Conservation (phyloP, 2,329 filamentous ascomycete genomes). For the Nemania bipapillata region DNA sequence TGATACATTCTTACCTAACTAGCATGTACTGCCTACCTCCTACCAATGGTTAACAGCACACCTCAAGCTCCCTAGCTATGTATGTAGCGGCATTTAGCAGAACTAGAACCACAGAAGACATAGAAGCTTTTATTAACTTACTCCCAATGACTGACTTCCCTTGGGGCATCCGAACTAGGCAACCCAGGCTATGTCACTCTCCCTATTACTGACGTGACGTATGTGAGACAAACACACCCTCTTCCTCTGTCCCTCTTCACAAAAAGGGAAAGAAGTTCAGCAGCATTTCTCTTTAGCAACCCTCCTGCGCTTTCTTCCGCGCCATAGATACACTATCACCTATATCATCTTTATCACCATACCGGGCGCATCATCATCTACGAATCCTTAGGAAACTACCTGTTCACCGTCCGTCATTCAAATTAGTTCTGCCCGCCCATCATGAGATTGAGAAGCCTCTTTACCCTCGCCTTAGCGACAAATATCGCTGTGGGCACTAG, state of each 20-base stretch:
- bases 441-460: conserved; percentile 81
- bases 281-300: background rate
- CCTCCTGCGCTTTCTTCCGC: background rate
- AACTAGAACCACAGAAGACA: no score
- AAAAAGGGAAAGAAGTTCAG: background rate
- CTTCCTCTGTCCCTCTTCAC: no score
- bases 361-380: background rate
- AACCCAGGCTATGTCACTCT: conserved; percentile 9
- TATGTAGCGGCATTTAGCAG: background rate
- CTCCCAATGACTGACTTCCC: background rate
- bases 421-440: conserved; percentile 43
- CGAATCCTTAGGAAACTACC: background rate
- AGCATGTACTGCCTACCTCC: background rate
- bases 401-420: background rate
- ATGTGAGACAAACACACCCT: conserved; percentile 32
- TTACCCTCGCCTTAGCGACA: conserved; percentile 77
- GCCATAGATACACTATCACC: no score
- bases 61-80: conserved; percentile 6
- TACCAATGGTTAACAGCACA: no score
- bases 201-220: conserved; percentile 37
- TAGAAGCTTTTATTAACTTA: conserved; percentile 16
- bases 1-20: conserved; percentile 48
- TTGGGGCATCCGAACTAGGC: background rate
- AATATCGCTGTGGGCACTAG: conserved; percentile 77
- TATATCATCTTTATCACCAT: background rate